Base-by-base conservation (phyloP, 2,329 filamentous ascomycete genomes). In the Aureobasidium sp. region DNA sequence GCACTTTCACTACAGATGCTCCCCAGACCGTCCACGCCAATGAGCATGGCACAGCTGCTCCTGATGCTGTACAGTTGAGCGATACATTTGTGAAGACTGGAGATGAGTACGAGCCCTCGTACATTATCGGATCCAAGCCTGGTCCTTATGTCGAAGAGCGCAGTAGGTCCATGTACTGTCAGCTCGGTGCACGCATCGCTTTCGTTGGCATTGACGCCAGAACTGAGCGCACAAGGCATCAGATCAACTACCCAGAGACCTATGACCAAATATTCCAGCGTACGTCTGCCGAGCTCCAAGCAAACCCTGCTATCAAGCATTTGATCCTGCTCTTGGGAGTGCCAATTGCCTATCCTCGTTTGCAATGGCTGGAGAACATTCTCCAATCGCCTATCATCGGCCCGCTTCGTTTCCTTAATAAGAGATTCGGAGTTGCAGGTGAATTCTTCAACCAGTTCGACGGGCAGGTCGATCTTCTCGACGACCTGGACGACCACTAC, bases 301-400 rank as follows among this genome's bases (percentile, higher is more conserved):
- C 76, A 0, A 79, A 82, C 61, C 79, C 78, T 32, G 77, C 82
- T 21, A 81, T 87, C 70, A 86, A 84, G 73, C 85, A 87, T 68
- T 70, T 87, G 27, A 77, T 87, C 42, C 73, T 87, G 27, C 74
- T 87, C 11, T 76, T 87, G 2, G 88, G 88, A 61, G 85, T 89
- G 27, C 90, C 91, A 0, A 93, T 95, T 67, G 78, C 78, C 1
- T 80, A 83, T 65, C 81, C 80, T 1, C 90, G 93, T 67, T 81
- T 97, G 59, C 94, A 92, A n/a, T 97, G 93, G 93, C 81, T 97
- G 5, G 93, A 97, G 73, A 97, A 96, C 70, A 89, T 97, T 62
- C 84, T 97, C 67, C 83, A 83, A 16, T 95, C 90, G 64, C 92
- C 93, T 0, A 67, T 97, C 29, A 92, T 97, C 70, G 91, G 88